phyloP scores from a whole-genome alignment of 2,329 filamentous ascomycete species.

The Pseudopyrenochaeta lycopersici region DNA sequence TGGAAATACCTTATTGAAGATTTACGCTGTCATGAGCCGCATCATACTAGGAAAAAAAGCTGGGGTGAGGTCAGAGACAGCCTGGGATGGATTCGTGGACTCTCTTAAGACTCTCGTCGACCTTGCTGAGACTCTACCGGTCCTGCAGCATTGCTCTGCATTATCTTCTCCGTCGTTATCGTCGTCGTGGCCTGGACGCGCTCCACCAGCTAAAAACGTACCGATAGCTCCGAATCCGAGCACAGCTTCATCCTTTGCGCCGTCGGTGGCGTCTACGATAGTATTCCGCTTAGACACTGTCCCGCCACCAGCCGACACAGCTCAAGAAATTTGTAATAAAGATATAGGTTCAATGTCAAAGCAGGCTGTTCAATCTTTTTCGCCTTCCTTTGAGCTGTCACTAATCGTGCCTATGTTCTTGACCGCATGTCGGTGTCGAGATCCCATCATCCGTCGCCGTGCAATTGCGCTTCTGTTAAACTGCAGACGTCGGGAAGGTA shows the following conservation, averaged over 20 bases:
- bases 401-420: slow-evolving; percentile 39
- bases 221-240: slow-evolving; percentile 1
- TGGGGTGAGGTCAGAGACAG: slow-evolving; percentile 25
- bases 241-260: neutral
- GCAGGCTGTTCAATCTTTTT: slow-evolving; percentile 20
- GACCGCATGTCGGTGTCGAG: slow-evolving; percentile 35
- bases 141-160: slow-evolving; percentile 11
- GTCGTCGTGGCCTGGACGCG: slow-evolving; percentile 4
- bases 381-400: slow-evolving; percentile 39
- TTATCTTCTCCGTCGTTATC: slow-evolving; percentile 17
- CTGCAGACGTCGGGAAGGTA: slow-evolving; percentile 35
- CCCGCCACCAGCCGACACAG: slow-evolving; percentile 6
- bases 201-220: slow-evolving; percentile 16
- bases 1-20: slow-evolving; percentile 34
- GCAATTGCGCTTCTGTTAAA: slow-evolving; percentile 34
- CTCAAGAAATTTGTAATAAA: neutral
- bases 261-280: neutral
- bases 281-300: neutral
- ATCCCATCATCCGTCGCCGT: slow-evolving; percentile 35
- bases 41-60: slow-evolving; percentile 26
- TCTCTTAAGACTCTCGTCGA: slow-evolving; percentile 36
- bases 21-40: slow-evolving; percentile 31
- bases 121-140: slow-evolving; percentile 35
- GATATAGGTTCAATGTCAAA: neutral
- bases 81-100: slow-evolving; percentile 33